phyloP scores from a whole-genome alignment of 1,284 basidiomycete species.

The Ceratorhiza oryzae-sativae region DNA sequence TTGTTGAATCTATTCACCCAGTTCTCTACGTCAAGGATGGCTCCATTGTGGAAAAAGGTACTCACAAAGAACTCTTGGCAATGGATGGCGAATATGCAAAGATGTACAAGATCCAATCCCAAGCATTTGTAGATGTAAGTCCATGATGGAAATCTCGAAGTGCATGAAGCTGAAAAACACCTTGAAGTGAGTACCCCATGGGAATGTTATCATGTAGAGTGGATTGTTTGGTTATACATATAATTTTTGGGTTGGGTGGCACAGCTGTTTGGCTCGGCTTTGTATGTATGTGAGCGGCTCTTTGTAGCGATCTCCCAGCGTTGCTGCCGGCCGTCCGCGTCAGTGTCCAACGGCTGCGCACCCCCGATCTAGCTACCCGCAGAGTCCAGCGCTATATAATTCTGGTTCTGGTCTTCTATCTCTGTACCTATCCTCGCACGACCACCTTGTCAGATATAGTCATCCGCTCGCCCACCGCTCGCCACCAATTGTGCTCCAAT shows the following conservation, averaged over 20 bases:
- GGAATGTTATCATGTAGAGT: no score
- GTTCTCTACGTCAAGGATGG: constrained; percentile 64
- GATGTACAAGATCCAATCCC: constrained; percentile 69
- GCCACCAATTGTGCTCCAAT: neutral
- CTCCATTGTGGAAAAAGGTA: constrained; percentile 64
- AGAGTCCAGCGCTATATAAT: neutral
- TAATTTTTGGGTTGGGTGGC: neutral
- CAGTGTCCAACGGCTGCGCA: constrained; percentile 11
- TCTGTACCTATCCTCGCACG: neutral
- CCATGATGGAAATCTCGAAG: neutral
- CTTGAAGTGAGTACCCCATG: no score
- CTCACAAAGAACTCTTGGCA: constrained; percentile 62
- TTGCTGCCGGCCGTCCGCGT: constrained; percentile 28
- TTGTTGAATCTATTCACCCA: neutral
- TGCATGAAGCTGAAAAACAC: neutral
- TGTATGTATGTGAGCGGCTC: neutral
- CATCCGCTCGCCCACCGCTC: neutral
- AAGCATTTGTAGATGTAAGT: constrained; percentile 56
- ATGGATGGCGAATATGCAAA: constrained; percentile 64
- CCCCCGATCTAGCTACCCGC: neutral
- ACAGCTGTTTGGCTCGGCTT: neutral
- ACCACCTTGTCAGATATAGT: no score
- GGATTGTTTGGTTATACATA: no score
- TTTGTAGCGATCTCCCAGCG: neutral
- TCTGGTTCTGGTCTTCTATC: neutral